These are phyloP conservation scores for Przewalskia tangutica DNA, from an alignment of 257 asterid genomes.

Conservation along the genomic window DNA sequence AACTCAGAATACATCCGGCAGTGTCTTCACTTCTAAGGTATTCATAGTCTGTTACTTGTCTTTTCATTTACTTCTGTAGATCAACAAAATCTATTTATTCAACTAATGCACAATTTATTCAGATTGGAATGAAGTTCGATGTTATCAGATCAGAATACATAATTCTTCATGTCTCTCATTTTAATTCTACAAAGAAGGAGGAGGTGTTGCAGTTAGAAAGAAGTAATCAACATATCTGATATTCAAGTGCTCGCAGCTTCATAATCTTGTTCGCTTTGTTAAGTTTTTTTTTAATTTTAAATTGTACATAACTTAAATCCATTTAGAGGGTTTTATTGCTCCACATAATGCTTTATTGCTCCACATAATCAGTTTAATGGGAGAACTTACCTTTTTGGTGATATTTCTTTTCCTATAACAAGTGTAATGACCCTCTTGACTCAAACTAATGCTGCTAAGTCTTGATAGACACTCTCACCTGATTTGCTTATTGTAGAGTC, in stretches of 20 bases:
- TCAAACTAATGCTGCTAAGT: too few species aligned
- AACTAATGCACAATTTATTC: constrained; percentile 13
- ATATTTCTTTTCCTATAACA: neutral
- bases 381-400: neutral
- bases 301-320: neutral
- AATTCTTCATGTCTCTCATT: constrained; percentile 80
- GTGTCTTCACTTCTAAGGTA: constrained; percentile 80
- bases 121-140: constrained; percentile 90
- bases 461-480: too few species aligned
- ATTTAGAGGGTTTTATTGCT: neutral
- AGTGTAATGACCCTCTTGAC: too few species aligned
- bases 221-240: constrained; percentile 31
- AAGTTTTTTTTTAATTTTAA: neutral
- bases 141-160: constrained; percentile 64
- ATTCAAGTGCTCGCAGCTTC: neutral
- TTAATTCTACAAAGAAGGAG: constrained; percentile 91
- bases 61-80: neutral
- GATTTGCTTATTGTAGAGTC: too few species aligned
- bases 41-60: neutral
- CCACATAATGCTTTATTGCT: neutral
- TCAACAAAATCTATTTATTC: constrained; percentile 9
- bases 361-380: neutral
- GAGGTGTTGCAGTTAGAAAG: constrained; percentile 80
- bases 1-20: constrained; percentile 82
- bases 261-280: neutral